A percentile compares a stretch with the other conserved stretches of the same genome.
These are phyloP conservation scores for Zygoascus biomembranicola DNA, from an alignment of 805 yeast species.

Conservation along the genomic window DNA sequence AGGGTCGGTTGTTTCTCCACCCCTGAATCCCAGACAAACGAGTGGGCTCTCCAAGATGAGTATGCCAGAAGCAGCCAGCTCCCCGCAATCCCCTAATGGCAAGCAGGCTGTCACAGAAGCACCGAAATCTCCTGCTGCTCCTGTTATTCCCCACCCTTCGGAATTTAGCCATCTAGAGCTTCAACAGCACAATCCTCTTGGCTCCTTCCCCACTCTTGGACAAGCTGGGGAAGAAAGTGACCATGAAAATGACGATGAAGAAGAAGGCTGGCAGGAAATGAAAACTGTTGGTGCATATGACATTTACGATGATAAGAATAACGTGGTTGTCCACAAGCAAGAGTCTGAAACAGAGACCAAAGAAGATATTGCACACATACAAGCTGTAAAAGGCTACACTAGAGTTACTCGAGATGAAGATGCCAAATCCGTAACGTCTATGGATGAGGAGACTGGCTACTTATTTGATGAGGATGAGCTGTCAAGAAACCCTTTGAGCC, in stretches of 20 bases:
- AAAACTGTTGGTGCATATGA: constrained; percentile 70
- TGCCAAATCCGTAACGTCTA: constrained; percentile 47
- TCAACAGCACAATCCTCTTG: neutral
- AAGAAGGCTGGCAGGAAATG: constrained; percentile 68
- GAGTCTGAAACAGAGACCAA: constrained; percentile 15
- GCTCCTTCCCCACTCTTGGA: neutral
- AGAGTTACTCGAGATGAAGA: constrained; percentile 84
- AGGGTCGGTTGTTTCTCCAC: neutral
- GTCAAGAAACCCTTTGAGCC: constrained; percentile 46
- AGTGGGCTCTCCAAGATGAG: neutral
- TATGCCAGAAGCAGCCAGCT: neutral
- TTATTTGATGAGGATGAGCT: constrained; percentile 41
- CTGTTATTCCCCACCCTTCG: constrained; percentile 7
- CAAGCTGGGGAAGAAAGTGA: neutral
- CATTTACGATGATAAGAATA: constrained; percentile 68
- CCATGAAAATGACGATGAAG: constrained; percentile 16
- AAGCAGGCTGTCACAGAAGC: neutral
- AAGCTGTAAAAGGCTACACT: constrained; percentile 67
- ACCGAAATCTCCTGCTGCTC: neutral
- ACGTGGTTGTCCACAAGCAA: constrained; percentile 23
- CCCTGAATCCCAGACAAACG: neutral
- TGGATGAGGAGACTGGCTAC: constrained; percentile 49
- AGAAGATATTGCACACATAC: constrained; percentile 8
- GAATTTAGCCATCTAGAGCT: constrained; percentile 13
- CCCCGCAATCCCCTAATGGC: neutral